Evolutionary conservation across 2,329 filamentous ascomycete genomes (phyloP), one percentile per base, ranked within the genome.

Genomic region (Fusarium pseudocircinatum): DNA sequence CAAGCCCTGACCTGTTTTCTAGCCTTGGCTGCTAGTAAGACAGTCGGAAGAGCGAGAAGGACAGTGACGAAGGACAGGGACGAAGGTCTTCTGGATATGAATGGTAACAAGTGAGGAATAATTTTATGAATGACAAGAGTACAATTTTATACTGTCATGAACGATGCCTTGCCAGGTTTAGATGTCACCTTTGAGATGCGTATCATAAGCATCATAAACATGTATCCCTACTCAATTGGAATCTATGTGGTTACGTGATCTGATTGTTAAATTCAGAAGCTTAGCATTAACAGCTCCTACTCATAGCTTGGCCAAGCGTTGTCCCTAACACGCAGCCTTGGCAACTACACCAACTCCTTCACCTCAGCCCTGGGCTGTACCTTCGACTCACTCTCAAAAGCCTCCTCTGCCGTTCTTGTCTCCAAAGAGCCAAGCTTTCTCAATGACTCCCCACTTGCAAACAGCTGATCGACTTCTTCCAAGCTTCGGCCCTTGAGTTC

Each of bases 401-500:
- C n/a, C 4, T 22, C 13, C 4, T 44, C 39, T 26, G 39, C 18
- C 3, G 28, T 57, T 7, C 18, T 18, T 1, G 53, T 44, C 22
- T 34, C 16, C 13, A 34, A n/a, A 1, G 9, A 34, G 0, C 26
- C 9, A 50, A 59, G 34, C 1, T 32, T 63, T 9, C 60, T 42
- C 26, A 40, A 18, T 1, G 26, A 46, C 22, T 5, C 18, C 4
- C 72, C 56, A 42, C 74, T 73, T n/a, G 78, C 75, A 40, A 81
- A 82, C 1, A 81, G 74, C 7, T 78, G 68, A 49, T 89, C 87
- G 82, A 89, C 87, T 72, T 89, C 84, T 73, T 90, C 87, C 4
- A 90, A 82, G 2, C 85, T 86, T 24, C 83, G 81, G 0, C 86
- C 86, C 34, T 85, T 87, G 1, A 89, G 90, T 73, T 91, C 89